Conservation (phyloP, 2,329 filamentous ascomycete genomes). For the Cladobotryum protrusum region DNA sequence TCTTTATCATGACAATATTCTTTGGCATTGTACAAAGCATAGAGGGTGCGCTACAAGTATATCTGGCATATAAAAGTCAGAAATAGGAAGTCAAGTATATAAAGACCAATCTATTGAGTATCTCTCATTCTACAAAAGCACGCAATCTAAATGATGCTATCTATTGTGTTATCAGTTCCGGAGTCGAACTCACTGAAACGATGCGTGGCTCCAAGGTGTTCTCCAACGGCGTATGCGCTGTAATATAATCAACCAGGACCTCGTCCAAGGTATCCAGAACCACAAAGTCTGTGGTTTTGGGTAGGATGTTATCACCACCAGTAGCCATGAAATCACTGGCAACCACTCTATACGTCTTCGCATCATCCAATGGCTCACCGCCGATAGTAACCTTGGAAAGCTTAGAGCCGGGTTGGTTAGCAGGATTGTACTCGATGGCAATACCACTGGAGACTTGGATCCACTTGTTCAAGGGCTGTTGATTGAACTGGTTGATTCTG, state of each 20-base stretch:
- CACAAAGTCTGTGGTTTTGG: slow-evolving; percentile 30
- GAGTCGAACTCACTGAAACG: slow-evolving; percentile 8
- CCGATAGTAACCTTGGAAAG: slow-evolving; percentile 48
- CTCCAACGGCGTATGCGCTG: slow-evolving; percentile 41
- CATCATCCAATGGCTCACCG: slow-evolving; percentile 40
- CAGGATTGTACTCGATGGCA: slow-evolving; percentile 51
- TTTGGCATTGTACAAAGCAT: slow-evolving; percentile 37
- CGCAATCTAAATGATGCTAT: too few relatives aligned
- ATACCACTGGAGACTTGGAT: slow-evolving; percentile 55
- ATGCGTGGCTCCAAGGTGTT: slow-evolving; percentile 41
- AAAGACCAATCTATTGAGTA: too few relatives aligned
- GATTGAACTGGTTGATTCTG: slow-evolving; percentile 48
- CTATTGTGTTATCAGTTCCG: too few relatives aligned
- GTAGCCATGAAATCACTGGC: slow-evolving; percentile 58
- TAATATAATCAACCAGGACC: slow-evolving; percentile 46
- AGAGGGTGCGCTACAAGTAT: slow-evolving; percentile 25
- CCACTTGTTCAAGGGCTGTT: slow-evolving; percentile 48
- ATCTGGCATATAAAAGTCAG: slow-evolving; percentile 1
- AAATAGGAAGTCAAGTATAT: too few relatives aligned
- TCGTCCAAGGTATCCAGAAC: slow-evolving; percentile 49
- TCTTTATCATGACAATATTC: slow-evolving; percentile 25
- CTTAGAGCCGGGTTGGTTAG: slow-evolving; percentile 40
- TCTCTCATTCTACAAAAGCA: neutral
- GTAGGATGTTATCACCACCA: slow-evolving; percentile 57
- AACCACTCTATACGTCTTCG: slow-evolving; percentile 47